Conservation (phyloP, 495 filamentous ascomycete genomes). For the Podospora pseudocomata region DNA sequence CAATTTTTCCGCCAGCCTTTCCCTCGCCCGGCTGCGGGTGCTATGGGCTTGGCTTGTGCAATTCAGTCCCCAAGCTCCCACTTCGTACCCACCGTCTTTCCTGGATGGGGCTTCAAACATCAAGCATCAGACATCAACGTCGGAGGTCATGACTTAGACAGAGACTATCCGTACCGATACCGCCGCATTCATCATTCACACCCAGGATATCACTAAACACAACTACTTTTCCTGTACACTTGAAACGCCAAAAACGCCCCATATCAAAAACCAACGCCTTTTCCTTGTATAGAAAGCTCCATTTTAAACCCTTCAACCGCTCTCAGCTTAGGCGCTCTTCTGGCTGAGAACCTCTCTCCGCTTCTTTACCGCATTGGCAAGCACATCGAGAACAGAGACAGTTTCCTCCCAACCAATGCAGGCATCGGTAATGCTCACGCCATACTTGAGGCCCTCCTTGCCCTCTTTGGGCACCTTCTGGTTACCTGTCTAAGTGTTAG, state of each 20-base stretch:
- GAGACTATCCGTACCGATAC: no score
- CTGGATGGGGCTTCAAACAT: background rate
- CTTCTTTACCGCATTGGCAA: constrained; percentile 78
- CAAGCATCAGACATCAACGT: no score
- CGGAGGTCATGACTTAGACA: no score
- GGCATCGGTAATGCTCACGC: constrained; percentile 95
- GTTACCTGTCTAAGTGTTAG: constrained; percentile 52
- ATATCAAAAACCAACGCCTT: background rate
- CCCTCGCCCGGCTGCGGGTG: background rate
- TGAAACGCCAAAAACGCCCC: constrained; percentile 5
- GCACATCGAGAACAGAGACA: constrained; percentile 67
- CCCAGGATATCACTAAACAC: constrained; percentile 1
- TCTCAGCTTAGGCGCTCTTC: constrained; percentile 15
- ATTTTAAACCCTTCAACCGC: background rate
- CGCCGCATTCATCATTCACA: background rate
- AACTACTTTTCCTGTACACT: constrained; percentile 5
- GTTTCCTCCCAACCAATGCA: constrained; percentile 96
- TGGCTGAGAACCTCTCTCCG: constrained; percentile 48
- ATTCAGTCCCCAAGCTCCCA: background rate
- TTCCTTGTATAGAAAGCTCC: background rate
- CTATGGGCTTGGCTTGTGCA: background rate
- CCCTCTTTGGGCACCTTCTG: constrained; percentile 93
- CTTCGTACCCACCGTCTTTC: background rate
- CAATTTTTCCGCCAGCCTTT: constrained; percentile 25
- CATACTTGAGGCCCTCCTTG: constrained; percentile 84